These are phyloP conservation scores for Moricandia moricandioides DNA, from an alignment of 345 rosid genomes.

Conservation along the genomic window DNA sequence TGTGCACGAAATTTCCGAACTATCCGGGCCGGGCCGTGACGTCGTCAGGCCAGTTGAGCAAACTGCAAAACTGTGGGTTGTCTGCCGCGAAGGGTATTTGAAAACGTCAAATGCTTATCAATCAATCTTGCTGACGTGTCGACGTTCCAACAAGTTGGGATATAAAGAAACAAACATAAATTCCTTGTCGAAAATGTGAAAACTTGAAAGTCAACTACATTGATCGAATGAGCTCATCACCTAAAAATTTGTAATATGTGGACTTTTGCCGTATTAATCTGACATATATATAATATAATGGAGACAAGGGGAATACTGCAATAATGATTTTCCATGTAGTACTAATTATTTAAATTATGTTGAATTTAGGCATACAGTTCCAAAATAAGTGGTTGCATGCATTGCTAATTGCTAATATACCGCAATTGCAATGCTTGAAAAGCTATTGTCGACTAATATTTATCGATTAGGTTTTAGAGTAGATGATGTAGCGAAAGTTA, in stretches of 20 bases:
- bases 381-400: neutral
- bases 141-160: conserved; percentile 34
- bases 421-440: neutral
- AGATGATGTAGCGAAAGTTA: too few species aligned
- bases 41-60: conserved; percentile 21
- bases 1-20: conserved; percentile 17
- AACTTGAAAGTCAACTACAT: conserved; percentile 25
- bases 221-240: conserved; percentile 24
- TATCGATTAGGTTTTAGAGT: neutral
- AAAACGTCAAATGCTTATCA: conserved; percentile 18
- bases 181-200: neutral
- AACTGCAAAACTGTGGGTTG: conserved; percentile 6
- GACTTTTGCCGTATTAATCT: neutral
- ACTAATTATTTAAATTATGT: neutral
- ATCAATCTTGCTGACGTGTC: conserved; percentile 21
- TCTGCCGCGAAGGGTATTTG: neutral
- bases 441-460: neutral
- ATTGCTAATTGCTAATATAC: neutral
- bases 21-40: neutral
- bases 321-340: neutral
- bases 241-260: neutral
- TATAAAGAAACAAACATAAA: conserved; percentile 11
- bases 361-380: neutral
- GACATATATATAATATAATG: neutral
- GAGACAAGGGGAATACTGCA: neutral